Evolutionary conservation across 176 grass and related monocot genomes (phyloP).

Genomic region (Alopecurus myosuroides): DNA sequence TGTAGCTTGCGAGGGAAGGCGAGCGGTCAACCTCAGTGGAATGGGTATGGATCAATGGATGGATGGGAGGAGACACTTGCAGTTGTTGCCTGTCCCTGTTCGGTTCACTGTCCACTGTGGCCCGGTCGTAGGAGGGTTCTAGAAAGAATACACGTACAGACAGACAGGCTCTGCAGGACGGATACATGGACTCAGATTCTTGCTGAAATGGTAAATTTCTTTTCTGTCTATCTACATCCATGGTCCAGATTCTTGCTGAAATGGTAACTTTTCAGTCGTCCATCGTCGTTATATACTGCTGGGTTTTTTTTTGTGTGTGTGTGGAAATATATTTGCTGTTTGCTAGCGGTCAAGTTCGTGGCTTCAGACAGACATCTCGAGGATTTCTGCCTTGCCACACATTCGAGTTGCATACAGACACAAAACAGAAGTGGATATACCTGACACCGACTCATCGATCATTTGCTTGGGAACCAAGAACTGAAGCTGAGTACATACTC

Average conservation of each 20-base stretch:
- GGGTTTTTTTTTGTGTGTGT: no score
- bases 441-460: background rate
- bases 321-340: no score
- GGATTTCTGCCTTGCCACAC: background rate
- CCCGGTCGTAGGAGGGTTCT: background rate
- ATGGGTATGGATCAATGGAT: background rate
- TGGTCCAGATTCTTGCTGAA: background rate
- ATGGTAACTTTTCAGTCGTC: no score
- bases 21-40: background rate
- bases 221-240: no score
- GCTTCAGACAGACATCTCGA: background rate
- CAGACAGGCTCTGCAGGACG: no score
- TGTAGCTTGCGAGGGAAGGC: background rate
- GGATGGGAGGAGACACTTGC: background rate
- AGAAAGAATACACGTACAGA: background rate
- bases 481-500: background rate
- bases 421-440: background rate
- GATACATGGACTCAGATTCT: no score
- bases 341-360: background rate
- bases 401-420: background rate
- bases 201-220: no score
- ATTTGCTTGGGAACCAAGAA: conserved; percentile 20
- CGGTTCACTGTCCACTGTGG: background rate
- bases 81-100: background rate
- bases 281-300: no score